A percentile compares a stretch with the other conserved stretches of the same genome.
Evolutionary conservation across 2,329 filamentous ascomycete species (phyloP).

Genomic region (Calonectria honghensis): DNA sequence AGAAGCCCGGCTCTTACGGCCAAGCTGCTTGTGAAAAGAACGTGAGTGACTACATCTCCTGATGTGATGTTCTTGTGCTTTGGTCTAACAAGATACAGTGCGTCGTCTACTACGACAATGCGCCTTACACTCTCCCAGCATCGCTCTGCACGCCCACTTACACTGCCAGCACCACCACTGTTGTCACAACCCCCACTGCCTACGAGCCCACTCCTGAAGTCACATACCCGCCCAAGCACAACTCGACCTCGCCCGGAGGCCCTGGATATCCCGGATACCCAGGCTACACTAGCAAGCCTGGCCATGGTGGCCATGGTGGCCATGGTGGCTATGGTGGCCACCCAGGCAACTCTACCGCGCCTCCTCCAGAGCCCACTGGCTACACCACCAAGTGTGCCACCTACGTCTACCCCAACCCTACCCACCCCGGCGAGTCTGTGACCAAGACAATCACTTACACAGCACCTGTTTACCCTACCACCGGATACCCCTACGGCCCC

Average conservation of each 20-base stretch:
- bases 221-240: slow-evolving; percentile 35
- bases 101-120: slow-evolving; percentile 66
- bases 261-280: slow-evolving; percentile 44
- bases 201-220: slow-evolving; percentile 47
- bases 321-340: slow-evolving; percentile 25
- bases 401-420: slow-evolving; percentile 53
- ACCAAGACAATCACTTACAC: slow-evolving; percentile 55
- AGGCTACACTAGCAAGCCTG: slow-evolving; percentile 26
- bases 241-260: slow-evolving; percentile 45
- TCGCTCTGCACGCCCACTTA: slow-evolving; percentile 59
- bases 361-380: slow-evolving; percentile 37
- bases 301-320: slow-evolving; percentile 10
- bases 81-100: slow-evolving; percentile 57
- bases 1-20: slow-evolving; percentile 61
- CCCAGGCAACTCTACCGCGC: slow-evolving; percentile 44
- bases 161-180: slow-evolving; percentile 41
- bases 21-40: slow-evolving; percentile 71
- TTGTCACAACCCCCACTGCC: slow-evolving; percentile 45
- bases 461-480: slow-evolving; percentile 44
- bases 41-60: slow-evolving; percentile 52
- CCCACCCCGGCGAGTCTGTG: slow-evolving; percentile 48
- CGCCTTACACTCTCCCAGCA: slow-evolving; percentile 61
- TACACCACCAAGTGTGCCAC: slow-evolving; percentile 55
- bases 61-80: neutral
- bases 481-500: slow-evolving; percentile 27